Base-by-base conservation (phyloP, 2,329 filamentous ascomycete genomes). In the Fusarium mangiferae region DNA sequence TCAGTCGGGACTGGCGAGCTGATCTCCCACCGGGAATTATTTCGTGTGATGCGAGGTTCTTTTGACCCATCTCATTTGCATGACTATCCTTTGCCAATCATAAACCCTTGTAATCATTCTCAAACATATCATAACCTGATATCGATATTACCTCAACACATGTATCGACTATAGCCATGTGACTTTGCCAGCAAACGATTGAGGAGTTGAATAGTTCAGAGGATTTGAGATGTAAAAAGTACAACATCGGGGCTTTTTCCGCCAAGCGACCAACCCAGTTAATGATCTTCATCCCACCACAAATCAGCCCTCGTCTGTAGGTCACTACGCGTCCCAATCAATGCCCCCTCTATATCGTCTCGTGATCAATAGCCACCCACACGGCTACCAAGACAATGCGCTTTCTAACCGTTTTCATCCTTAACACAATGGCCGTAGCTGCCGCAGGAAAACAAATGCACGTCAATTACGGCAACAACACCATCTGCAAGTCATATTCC, bases 271-370 rank as follows among this genome's bases (percentile, higher is more conserved):
- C 0, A 38, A 54, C 20, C 10, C 20, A 3, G 51, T n/a, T 13
- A n/a, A 18, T 28, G 51, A 55, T 55, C 35, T 39, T 18, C 35
- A 55, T n/a, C 51, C 35, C 51, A 39, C 35, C 51, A 55, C 24
- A 28, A n/a, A 55, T 28, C 35, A 41, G 3, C 4, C 11, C 4
- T 28, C 24, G 3, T 18, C 24, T 55, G 51, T 41, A n/a, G 24
- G 15, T 55, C 51, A 41, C 24, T 8, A 41, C 6, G 20, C 51
- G 51, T 55, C 12, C 51, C 51, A 41, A 55, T 55, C 24, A 55
- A 1, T 4, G 1, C 18, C 14, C 28, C 14, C 24, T 54, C 6
- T 3, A 5, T 1, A 17, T 18, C 6, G 2, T 9, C 51, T 22
- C 6, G 24, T 54, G 33, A 54, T 15, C 28, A 7, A 13, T 3